Evolutionary conservation across 768 basidiomycete genomes (phyloP).

Genomic region (Hypholoma fasciculare): DNA sequence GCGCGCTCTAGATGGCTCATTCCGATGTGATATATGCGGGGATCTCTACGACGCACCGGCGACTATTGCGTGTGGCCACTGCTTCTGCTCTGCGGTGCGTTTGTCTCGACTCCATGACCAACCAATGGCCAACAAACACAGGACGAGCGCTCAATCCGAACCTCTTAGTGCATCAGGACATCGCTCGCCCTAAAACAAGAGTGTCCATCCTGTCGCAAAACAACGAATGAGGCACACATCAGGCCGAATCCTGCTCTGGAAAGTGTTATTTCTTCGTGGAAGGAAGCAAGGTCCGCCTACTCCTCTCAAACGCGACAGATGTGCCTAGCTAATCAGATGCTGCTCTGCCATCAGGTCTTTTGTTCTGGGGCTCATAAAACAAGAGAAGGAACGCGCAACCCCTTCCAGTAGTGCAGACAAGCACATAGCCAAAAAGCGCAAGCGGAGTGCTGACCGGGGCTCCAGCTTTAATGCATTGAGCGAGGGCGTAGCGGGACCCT

Average conservation of each 20-base stretch:
- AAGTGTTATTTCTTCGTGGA: slow-evolving; percentile 72
- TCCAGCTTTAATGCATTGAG: slow-evolving; percentile 24
- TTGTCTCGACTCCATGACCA: background rate
- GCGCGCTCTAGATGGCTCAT: slow-evolving; percentile 57
- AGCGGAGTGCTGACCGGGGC: slow-evolving; percentile 18
- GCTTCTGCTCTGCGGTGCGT: slow-evolving; percentile 76
- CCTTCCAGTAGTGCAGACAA: slow-evolving; percentile 5
- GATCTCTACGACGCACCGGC: slow-evolving; percentile 76
- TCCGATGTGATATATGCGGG: slow-evolving; percentile 77
- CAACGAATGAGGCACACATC: slow-evolving; percentile 59
- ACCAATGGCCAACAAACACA: slow-evolving; percentile 1
- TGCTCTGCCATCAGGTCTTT: slow-evolving; percentile 34
- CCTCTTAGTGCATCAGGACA: slow-evolving; percentile 66
- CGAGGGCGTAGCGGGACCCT: slow-evolving; percentile 23
- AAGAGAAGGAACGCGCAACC: slow-evolving; percentile 22
- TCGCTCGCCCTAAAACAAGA: slow-evolving; percentile 58
- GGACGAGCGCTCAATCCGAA: background rate
- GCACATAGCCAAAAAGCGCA: slow-evolving; percentile 35
- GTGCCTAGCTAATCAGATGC: background rate
- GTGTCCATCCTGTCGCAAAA: slow-evolving; percentile 72
- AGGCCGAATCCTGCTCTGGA: slow-evolving; percentile 72
- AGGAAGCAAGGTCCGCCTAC: slow-evolving; percentile 56
- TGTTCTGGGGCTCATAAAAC: slow-evolving; percentile 41
- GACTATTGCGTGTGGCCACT: slow-evolving; percentile 74
- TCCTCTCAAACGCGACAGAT: background rate